Evolutionary conservation across 2,329 filamentous ascomycete species (phyloP), one percentile per base, ranked within the genome.

Genomic region (Aspergillus sergii): DNA sequence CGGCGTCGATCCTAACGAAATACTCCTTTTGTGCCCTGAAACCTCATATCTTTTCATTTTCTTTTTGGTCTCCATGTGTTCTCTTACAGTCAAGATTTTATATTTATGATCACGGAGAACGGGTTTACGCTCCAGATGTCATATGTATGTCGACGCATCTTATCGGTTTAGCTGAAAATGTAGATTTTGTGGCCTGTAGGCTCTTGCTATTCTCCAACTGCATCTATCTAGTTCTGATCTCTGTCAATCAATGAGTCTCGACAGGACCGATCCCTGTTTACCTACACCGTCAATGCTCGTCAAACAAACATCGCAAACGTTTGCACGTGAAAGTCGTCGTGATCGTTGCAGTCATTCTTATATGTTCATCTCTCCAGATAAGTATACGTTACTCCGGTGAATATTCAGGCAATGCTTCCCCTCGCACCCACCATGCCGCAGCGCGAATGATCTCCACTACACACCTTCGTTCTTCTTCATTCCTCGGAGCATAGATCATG

Each of bases 401-500:
- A 43, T 34, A 57, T 48, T 34, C n/a, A 8, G 32, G 5, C 36
- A 69, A 45, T 46, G 64, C 67, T 58, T 58, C 64, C 19, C 67
- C 69, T 46, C 68, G 64, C 45, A 71, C 69, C 69, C 85, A 93
- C 87, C 90, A 94, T 26, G 89, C 86, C 4, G 89, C 90, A 3
- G 92, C 91, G 68, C 88, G 86, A 61, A 95, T 87, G 68, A 96
- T 91, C 67, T 82, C 81, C 74, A 87, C 85, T 4, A 94, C 85
- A 57, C 88, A 83, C 58, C 86, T 83, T 30, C 95, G 76, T 74
- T 96, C 92, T 30, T 84, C 82, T 62, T 88, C 84, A 66, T 88
- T 83, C 71, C 91, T 81, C 2, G 93, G 92, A 21, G 92, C 91
- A 78, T 96, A 96, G 5, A 96, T 83, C 87, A 96, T 89, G 62